Percentiles rank a stretch among this genome's conserved stretches.
Evolutionary conservation across 1,139 yeast species (phyloP).

Genomic region (Kodamaea alishanica): DNA sequence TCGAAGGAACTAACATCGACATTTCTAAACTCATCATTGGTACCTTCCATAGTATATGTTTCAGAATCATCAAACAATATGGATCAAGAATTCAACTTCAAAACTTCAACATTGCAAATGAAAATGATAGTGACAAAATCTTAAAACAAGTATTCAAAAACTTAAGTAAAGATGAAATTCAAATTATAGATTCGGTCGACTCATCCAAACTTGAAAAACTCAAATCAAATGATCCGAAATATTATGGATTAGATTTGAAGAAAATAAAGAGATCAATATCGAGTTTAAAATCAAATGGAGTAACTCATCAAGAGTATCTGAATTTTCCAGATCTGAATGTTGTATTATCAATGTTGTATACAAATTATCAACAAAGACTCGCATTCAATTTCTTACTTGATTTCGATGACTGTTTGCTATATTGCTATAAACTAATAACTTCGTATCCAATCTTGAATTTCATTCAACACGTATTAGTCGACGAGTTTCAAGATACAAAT

Average conservation of each 20-base stretch:
- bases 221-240: constrained; percentile 15
- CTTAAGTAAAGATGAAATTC: constrained; percentile 16
- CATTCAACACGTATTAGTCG: constrained; percentile 74
- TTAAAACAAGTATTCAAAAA: constrained; percentile 41
- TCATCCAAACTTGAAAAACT: constrained; percentile 14
- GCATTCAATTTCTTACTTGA: constrained; percentile 49
- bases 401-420: constrained; percentile 77
- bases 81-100: constrained; percentile 52
- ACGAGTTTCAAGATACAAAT: constrained; percentile 94
- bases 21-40: constrained; percentile 59
- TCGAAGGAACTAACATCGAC: constrained; percentile 36
- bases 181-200: constrained; percentile 19
- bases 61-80: constrained; percentile 51
- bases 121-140: constrained; percentile 54
- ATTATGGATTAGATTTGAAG: constrained; percentile 34
- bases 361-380: constrained; percentile 50
- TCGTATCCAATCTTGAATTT: constrained; percentile 42
- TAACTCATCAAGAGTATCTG: constrained; percentile 35
- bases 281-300: constrained; percentile 48
- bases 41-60: constrained; percentile 83
- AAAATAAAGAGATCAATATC: constrained; percentile 47
- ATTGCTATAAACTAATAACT: constrained; percentile 49
- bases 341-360: constrained; percentile 37
- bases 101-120: constrained; percentile 60
- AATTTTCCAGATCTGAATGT: constrained; percentile 11